Evolutionary conservation across 257 asterid genomes (phyloP), one percentile per base, ranked within the genome.

Genomic region (Capsicum rhomboideum): DNA sequence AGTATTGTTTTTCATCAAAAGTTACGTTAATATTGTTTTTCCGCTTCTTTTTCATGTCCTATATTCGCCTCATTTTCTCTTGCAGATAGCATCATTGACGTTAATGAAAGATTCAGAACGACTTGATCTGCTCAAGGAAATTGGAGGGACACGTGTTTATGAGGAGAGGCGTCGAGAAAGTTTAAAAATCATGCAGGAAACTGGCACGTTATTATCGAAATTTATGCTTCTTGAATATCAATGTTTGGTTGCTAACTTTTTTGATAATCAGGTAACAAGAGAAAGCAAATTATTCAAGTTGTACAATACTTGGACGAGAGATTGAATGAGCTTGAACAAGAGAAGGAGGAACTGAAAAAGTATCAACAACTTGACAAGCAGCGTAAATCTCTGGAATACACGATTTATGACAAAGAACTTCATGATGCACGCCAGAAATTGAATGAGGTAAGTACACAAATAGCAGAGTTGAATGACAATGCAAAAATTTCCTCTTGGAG

Each of bases 111-210:
- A 97, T 85, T 84, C 98, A 16, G 98, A 97, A 90, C 93, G 99
- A 78, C 92, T 97, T 88, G 98, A 97, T 90, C 90, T 97, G 86
- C 94, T 97, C 89, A 97, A 97, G 91, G 99, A 97, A 97, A 97
- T 97, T 90, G 99, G 99, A 74, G 99, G 99, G 69, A 95, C 99
- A 82, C 93, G 99, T 85, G 99, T 97, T 82, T 97, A 97, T 85
- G 99, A 97, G 86, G 99, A 97, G 91, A 93, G 99, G 90, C 97
- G 98, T 52, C 97, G 96, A 77, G 99, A 97, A 93, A 97, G 98
- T 88, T 90, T 93, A 93, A 97, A 95, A 88, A 97, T 97, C 89
- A 91, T 97, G 99, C 97, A 94, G 87, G 99, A 97, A 80, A 97
- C 98, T 59, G 97, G 99, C 85, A 90, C 88, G 93, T 90, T 83